A percentile compares a stretch with the other conserved stretches of the same genome.
Evolutionary conservation across 768 basidiomycete species (phyloP).

Genomic region (Leccinum uliginosum): DNA sequence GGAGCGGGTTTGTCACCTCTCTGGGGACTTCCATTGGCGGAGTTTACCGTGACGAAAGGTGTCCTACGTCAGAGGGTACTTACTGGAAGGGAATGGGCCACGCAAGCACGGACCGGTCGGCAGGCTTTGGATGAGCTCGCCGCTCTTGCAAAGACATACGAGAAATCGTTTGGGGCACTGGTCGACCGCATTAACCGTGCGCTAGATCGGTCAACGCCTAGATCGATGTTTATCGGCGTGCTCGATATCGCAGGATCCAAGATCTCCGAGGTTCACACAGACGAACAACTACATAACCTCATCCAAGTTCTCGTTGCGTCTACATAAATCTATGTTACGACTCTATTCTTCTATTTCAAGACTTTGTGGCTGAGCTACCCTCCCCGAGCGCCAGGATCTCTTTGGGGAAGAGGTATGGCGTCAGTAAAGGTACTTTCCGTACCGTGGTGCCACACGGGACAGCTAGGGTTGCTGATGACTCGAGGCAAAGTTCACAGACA

Average conservation of each 20-base stretch:
- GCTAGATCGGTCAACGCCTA: constrained; percentile 86
- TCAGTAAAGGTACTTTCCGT: constrained; percentile 95
- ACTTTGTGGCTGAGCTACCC: too few relatives aligned
- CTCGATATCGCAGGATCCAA: constrained; percentile 99
- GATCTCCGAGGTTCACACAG: constrained; percentile 90
- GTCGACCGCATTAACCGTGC: constrained; percentile 95
- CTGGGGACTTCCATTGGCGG: constrained; percentile 82
- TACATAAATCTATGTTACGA: too few relatives aligned
- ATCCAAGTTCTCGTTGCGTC: too few relatives aligned
- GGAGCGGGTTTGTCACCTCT: constrained; percentile 82
- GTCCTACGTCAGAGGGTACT: constrained; percentile 86
- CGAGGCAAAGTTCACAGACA: constrained; percentile 66
- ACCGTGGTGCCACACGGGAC: constrained; percentile 97
- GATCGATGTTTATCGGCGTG: constrained; percentile 94
- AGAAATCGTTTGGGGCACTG: constrained; percentile 90
- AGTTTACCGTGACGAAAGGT: constrained; percentile 85
- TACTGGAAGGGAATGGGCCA: constrained; percentile 96
- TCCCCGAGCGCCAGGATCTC: constrained; percentile 35
- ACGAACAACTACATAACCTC: constrained; percentile 94
- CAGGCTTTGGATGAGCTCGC: constrained; percentile 93
- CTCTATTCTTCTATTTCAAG: too few relatives aligned
- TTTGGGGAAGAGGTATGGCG: constrained; percentile 58
- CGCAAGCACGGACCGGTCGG: constrained; percentile 83
- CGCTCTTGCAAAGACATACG: constrained; percentile 93
- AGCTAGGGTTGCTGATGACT: constrained; percentile 83